These are phyloP conservation scores for Monosporascus sp. DNA, from an alignment of 2,329 filamentous ascomycete genomes.

Conservation along the genomic window DNA sequence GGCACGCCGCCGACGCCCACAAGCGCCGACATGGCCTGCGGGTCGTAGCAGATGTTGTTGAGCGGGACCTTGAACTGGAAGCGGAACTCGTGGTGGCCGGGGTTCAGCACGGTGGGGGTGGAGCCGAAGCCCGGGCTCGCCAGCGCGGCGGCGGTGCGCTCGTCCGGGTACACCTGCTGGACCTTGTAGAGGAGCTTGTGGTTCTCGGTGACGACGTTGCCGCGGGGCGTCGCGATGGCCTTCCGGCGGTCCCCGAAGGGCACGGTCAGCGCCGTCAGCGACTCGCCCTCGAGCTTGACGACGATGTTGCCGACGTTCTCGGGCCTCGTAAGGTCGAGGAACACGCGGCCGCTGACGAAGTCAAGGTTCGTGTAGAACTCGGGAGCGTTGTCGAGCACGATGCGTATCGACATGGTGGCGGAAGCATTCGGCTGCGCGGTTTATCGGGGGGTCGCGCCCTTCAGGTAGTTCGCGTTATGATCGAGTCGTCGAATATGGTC, in stretches of 20 bases:
- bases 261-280: constrained; percentile 58
- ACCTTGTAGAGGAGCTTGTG: constrained; percentile 74
- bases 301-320: constrained; percentile 69
- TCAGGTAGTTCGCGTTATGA: background rate
- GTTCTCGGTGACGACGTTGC: constrained; percentile 49
- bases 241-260: constrained; percentile 39
- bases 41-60: constrained; percentile 66
- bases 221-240: constrained; percentile 29
- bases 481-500: background rate
- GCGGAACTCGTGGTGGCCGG: constrained; percentile 70
- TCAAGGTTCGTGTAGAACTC: constrained; percentile 79
- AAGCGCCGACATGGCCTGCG: constrained; percentile 48
- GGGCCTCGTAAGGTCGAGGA: constrained; percentile 55
- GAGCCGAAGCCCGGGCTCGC: constrained; percentile 29
- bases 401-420: constrained; percentile 58
- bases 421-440: background rate
- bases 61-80: constrained; percentile 75
- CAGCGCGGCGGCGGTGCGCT: constrained; percentile 36
- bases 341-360: constrained; percentile 58
- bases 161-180: constrained; percentile 66
- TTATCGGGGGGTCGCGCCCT: background rate
- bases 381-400: constrained; percentile 61
- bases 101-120: constrained; percentile 52
- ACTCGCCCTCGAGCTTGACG: constrained; percentile 81
- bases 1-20: constrained; percentile 47